Evolutionary conservation across 108 stramenopile genomes (phyloP).

Genomic region (Cyclotella baltica): DNA sequence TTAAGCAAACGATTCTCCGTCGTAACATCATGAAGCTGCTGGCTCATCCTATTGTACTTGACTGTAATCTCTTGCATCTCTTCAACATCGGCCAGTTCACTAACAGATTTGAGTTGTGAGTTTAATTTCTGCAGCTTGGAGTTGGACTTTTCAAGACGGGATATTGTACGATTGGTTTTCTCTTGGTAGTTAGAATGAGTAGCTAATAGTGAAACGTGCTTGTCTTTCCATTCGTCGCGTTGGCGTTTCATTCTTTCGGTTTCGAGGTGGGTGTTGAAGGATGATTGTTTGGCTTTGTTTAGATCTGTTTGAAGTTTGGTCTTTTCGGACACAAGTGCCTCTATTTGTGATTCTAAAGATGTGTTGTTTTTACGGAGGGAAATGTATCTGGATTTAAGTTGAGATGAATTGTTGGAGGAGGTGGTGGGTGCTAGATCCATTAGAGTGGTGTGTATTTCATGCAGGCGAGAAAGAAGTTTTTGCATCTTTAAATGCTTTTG

Average conservation of each 20-base stretch:
- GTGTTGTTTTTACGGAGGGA: constrained; percentile 25
- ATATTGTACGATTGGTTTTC: constrained; percentile 7
- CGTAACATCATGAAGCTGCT: constrained; percentile 34
- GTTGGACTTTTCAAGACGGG: constrained; percentile 2
- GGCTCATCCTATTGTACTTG: constrained; percentile 43
- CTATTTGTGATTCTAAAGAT: constrained; percentile 14
- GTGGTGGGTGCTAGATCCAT: constrained; percentile 3
- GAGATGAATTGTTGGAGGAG: neutral
- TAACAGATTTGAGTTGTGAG: constrained; percentile 8
- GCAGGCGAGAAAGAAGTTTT: neutral
- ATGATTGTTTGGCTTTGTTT: neutral
- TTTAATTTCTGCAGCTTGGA: constrained; percentile 6
- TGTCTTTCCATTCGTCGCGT: neutral
- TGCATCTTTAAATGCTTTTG: neutral
- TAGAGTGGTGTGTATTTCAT: constrained; percentile 4
- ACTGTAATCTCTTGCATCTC: constrained; percentile 47
- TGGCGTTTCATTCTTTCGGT: constrained; percentile 11
- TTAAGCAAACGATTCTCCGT: constrained; percentile 7
- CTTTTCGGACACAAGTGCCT: constrained; percentile 2
- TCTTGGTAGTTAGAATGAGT: constrained; percentile 5
- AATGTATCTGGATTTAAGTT: constrained; percentile 23
- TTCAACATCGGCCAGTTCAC: constrained; percentile 21
- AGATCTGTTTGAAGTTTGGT: constrained; percentile 11
- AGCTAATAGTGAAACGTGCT: constrained; percentile 16
- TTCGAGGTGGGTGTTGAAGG: constrained; percentile 24